phyloP scores from a whole-genome alignment of 1,139 yeast genomes.

The Eremothecium cymbalariae region DNA sequence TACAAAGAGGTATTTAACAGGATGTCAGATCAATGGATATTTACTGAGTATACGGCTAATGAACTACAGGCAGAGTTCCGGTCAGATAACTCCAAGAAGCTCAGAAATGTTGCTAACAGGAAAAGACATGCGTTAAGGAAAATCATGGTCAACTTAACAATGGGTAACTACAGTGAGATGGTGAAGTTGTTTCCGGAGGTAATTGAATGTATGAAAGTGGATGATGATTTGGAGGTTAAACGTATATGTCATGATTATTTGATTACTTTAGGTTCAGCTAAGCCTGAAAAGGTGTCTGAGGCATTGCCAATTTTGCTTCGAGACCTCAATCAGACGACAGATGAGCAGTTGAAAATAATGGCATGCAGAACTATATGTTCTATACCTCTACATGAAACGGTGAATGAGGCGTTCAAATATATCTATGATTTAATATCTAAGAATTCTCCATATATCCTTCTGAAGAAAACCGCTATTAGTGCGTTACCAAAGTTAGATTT shows the following conservation, averaged over 20 bases:
- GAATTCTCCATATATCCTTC: slow-evolving; percentile 41
- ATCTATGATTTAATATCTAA: slow-evolving; percentile 16
- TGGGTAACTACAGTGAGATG: slow-evolving; percentile 70
- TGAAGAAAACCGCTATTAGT: slow-evolving; percentile 63
- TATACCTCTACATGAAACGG: slow-evolving; percentile 47
- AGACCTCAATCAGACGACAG: slow-evolving; percentile 39
- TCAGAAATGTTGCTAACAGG: slow-evolving; percentile 30
- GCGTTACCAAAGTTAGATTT: slow-evolving; percentile 65
- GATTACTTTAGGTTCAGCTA: slow-evolving; percentile 50
- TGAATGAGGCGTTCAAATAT: slow-evolving; percentile 38
- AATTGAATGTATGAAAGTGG: slow-evolving; percentile 48
- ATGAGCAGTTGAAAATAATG: slow-evolving; percentile 41
- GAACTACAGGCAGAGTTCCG: slow-evolving; percentile 33
- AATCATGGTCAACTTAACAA: slow-evolving; percentile 72
- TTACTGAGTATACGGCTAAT: slow-evolving; percentile 28
- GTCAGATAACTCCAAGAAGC: slow-evolving; percentile 30
- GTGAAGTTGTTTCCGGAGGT: slow-evolving; percentile 60
- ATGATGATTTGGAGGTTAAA: slow-evolving; percentile 61
- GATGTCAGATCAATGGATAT: slow-evolving; percentile 29
- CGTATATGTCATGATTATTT: slow-evolving; percentile 59
- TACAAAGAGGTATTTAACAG: background rate
- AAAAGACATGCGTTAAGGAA: slow-evolving; percentile 62
- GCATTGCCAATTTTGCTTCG: slow-evolving; percentile 50
- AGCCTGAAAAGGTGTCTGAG: slow-evolving; percentile 47
- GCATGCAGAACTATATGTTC: slow-evolving; percentile 61